Percentiles rank a stretch among this genome's conserved stretches.
phyloP scores from a whole-genome alignment of 2,329 filamentous ascomycete species.

The Penicillium sp. region DNA sequence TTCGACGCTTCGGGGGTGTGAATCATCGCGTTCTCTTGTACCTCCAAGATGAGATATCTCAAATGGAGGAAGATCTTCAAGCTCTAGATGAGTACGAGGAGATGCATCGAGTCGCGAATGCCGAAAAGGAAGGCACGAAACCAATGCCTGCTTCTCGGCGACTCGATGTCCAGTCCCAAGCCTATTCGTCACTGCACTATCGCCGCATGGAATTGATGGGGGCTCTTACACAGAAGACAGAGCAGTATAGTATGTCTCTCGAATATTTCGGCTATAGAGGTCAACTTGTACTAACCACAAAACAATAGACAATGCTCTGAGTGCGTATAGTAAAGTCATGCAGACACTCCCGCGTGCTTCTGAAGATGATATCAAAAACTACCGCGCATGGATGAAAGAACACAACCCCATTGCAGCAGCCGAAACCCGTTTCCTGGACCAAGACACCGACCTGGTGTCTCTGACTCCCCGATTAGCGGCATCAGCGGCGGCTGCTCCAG shows the following conservation, averaged over 20 bases:
- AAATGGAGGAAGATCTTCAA: conserved; percentile 78
- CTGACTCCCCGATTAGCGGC: conserved; percentile 29
- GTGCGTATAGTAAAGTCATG: conserved; percentile 53
- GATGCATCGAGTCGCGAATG: conserved; percentile 38
- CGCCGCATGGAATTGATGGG: conserved; percentile 59
- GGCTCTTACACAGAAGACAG: conserved; percentile 60
- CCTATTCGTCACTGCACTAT: conserved; percentile 58
- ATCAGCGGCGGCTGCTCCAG: conserved; percentile 25
- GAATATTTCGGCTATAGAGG: background rate
- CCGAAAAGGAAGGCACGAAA: conserved; percentile 38
- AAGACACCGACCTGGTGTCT: conserved; percentile 52
- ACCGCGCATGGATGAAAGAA: conserved; percentile 59
- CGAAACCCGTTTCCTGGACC: conserved; percentile 59
- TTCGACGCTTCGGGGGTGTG: conserved; percentile 79
- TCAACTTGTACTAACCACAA: too few species aligned
- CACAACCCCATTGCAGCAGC: conserved; percentile 54
- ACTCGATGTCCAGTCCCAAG: conserved; percentile 52
- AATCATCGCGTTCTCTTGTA: conserved; percentile 83
- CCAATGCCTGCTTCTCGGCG: conserved; percentile 44
- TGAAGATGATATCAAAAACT: conserved; percentile 53
- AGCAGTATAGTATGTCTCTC: conserved; percentile 62
- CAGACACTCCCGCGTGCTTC: conserved; percentile 52
- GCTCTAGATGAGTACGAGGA: conserved; percentile 66
- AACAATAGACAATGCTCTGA: conserved; percentile 44
- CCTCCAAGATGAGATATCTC: conserved; percentile 80